These are phyloP conservation scores for Hypoxylon intermedium DNA, from an alignment of 495 filamentous ascomycete genomes.

Conservation along the genomic window DNA sequence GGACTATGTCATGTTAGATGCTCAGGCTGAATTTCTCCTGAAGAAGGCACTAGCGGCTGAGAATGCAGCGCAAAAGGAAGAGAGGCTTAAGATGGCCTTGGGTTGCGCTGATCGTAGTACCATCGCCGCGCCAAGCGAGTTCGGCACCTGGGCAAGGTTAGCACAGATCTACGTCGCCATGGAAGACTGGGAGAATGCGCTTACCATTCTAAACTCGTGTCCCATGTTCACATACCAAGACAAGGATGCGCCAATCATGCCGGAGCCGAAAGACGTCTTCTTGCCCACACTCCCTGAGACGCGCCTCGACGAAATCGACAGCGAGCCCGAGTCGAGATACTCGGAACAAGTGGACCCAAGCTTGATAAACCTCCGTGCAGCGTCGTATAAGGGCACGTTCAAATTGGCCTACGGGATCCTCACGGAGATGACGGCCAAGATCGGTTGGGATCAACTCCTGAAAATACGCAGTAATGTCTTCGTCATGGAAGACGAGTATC, in stretches of 20 bases:
- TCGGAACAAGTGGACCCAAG: conserved; percentile 87
- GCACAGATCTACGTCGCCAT: conserved; percentile 90
- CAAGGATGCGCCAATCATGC: conserved; percentile 93
- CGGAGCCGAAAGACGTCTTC: conserved; percentile 82
- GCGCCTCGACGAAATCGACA: conserved; percentile 93
- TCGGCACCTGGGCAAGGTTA: conserved; percentile 93
- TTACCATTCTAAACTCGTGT: conserved; percentile 97
- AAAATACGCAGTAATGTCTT: conserved; percentile 95
- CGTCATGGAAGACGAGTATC: conserved; percentile 99
- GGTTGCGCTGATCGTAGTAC: conserved; percentile 94
- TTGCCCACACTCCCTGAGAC: conserved; percentile 88
- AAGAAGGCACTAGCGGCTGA: conserved; percentile 71
- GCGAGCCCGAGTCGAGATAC: conserved; percentile 79
- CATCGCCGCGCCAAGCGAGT: conserved; percentile 93
- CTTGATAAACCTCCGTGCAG: conserved; percentile 84
- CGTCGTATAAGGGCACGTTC: conserved; percentile 91
- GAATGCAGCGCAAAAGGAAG: conserved; percentile 57
- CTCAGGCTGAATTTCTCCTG: conserved; percentile 90
- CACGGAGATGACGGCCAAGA: conserved; percentile 91
- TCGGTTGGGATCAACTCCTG: conserved; percentile 95
- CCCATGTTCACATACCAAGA: conserved; percentile 99
- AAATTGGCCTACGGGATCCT: conserved; percentile 91
- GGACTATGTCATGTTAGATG: conserved; percentile 93
- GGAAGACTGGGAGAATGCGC: conserved; percentile 92
- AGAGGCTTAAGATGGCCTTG: conserved; percentile 77